A percentile compares a stretch with the other conserved stretches of the same genome.
Conservation (phyloP, 129 eudicot genomes). For the Glebionis coronaria region DNA sequence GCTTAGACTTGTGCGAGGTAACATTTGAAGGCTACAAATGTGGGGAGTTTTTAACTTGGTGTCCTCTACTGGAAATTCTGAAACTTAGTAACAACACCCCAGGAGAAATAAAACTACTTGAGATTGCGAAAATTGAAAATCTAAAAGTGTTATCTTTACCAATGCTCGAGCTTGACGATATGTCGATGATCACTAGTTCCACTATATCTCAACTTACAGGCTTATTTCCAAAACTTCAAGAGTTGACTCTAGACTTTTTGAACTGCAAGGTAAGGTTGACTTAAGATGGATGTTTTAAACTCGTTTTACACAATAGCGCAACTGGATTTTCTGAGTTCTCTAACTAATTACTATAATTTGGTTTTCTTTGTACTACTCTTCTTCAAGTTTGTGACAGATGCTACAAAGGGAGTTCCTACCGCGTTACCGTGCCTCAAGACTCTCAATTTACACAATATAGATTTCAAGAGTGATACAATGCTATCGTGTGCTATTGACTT, state of each 20-base stretch:
- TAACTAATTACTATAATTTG: neutral
- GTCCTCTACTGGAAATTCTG: constrained; percentile 15
- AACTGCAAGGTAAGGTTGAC: neutral
- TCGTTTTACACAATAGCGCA: neutral
- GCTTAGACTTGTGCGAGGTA: neutral
- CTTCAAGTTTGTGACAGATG: neutral
- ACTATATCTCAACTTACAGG: neutral
- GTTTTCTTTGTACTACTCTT: neutral
- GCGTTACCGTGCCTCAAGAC: neutral
- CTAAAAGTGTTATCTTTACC: neutral
- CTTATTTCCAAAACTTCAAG: constrained; percentile 1
- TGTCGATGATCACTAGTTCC: neutral
- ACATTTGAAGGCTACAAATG: neutral
- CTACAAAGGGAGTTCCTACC: neutral
- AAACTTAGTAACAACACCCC: neutral
- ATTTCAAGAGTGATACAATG: neutral
- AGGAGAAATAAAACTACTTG: neutral
- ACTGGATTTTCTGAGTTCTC: neutral
- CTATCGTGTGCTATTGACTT: neutral
- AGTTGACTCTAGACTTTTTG: neutral
- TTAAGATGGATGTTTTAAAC: neutral
- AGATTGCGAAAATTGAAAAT: constrained; percentile 6
- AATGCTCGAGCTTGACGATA: neutral
- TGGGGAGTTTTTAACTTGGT: neutral
- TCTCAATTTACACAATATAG: neutral